A percentile compares a stretch with the other conserved stretches of the same genome.
phyloP scores from a whole-genome alignment of 495 filamentous ascomycete species.

The Penicillium turbatum region DNA sequence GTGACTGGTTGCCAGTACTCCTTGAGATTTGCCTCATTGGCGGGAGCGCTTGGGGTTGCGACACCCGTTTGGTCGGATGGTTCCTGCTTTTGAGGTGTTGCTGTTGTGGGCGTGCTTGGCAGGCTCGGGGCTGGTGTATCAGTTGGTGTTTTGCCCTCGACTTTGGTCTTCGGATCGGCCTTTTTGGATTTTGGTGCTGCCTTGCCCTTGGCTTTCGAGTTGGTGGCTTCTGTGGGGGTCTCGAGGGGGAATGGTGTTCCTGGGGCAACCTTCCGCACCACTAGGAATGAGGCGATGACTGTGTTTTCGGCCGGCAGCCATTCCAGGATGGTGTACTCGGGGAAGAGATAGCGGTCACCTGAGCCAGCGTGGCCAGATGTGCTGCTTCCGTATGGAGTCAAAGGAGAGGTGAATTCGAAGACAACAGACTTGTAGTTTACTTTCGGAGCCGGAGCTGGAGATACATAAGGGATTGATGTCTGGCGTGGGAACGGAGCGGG shows the following conservation, averaged over 20 bases:
- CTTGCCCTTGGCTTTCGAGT: conserved; percentile 31
- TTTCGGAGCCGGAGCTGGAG: conserved; percentile 32
- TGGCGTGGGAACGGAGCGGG: conserved; percentile 37
- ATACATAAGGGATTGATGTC: conserved; percentile 25
- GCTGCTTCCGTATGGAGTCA: conserved; percentile 46
- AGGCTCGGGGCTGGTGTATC: conserved; percentile 8
- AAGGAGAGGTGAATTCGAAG: conserved; percentile 68
- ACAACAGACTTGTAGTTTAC: conserved; percentile 68
- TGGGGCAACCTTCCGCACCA: conserved; percentile 47
- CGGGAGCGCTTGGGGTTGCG: conserved; percentile 3
- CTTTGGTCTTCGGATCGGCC: conserved; percentile 29
- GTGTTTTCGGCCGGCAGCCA: conserved; percentile 48
- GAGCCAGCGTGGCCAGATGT: conserved; percentile 60
- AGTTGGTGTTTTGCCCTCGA: conserved; percentile 21
- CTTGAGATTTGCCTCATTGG: conserved; percentile 34
- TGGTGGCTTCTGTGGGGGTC: conserved; percentile 24
- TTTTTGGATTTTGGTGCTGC: conserved; percentile 38
- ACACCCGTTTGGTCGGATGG: conserved; percentile 17
- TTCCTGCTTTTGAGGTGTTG: conserved; percentile 17
- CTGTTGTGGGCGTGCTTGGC: conserved; percentile 11
- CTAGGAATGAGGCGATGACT: conserved; percentile 50
- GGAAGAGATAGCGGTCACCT: conserved; percentile 86
- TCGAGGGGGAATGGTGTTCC: conserved; percentile 41
- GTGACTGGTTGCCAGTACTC: conserved; percentile 94
- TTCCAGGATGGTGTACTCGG: conserved; percentile 81